Evolutionary conservation across 805 yeast genomes (phyloP).

Genomic region (Suhomyces sp.): DNA sequence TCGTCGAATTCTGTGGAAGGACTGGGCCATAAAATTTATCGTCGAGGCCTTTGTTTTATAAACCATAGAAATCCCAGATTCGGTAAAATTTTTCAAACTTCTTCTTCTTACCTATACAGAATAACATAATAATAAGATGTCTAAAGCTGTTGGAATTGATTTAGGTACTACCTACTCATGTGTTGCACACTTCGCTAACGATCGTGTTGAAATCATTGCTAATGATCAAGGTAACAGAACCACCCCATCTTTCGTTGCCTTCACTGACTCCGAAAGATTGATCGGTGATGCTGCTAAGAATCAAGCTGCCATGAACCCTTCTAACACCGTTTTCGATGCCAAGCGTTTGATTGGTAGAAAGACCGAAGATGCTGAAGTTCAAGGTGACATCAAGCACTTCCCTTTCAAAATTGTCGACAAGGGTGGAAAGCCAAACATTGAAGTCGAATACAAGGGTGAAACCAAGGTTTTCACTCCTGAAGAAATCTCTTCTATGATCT

Average conservation of each 20-base stretch:
- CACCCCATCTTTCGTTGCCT: slow-evolving; percentile 33
- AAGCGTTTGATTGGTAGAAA: slow-evolving; percentile 34
- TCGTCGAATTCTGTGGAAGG: slow-evolving; percentile 13
- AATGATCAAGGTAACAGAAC: slow-evolving; percentile 36
- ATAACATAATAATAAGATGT: slow-evolving; percentile 18
- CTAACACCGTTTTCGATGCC: slow-evolving; percentile 34
- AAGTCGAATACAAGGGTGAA: slow-evolving; percentile 34
- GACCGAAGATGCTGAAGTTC: slow-evolving; percentile 28
- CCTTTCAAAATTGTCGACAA: slow-evolving; percentile 33
- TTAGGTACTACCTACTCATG: slow-evolving; percentile 36
- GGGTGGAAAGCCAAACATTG: slow-evolving; percentile 29
- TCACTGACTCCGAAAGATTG: slow-evolving; percentile 34
- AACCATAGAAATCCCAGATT: slow-evolving; percentile 5
- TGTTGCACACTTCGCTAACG: slow-evolving; percentile 35
- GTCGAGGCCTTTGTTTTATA: slow-evolving; percentile 6
- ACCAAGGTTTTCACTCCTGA: slow-evolving; percentile 34
- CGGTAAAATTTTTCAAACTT: slow-evolving; percentile 3
- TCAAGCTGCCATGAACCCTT: slow-evolving; percentile 36
- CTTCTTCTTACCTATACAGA: slow-evolving; percentile 5
- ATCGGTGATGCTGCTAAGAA: slow-evolving; percentile 36
- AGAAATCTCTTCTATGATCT: slow-evolving; percentile 32
- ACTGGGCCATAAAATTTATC: slow-evolving; percentile 4
- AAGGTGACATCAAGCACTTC: slow-evolving; percentile 31
- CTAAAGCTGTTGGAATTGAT: slow-evolving; percentile 34
- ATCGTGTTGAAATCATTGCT: slow-evolving; percentile 33